Base-by-base conservation (phyloP, 305 asterid species). In the Rubia occidens region DNA sequence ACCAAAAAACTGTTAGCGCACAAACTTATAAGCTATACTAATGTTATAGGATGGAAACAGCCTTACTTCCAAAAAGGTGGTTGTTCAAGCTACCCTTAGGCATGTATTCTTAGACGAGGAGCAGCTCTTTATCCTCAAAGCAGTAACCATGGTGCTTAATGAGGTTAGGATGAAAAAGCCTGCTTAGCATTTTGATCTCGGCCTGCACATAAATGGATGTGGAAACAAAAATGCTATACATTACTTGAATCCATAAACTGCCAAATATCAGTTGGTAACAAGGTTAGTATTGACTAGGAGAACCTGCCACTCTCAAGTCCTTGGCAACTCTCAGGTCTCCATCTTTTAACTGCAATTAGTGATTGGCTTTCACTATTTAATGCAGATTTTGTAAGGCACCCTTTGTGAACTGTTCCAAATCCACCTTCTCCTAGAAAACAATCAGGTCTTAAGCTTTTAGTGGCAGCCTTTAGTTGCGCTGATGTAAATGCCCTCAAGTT, bases 271-370 rank as follows among this genome's bases (percentile, higher is more conserved):
- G n/a, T n/a, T n/a, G n/a, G 7, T 15, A 13, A 14, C 18, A 17
- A 60, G 6, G 8, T 7, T 24, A 20, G 35, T 1, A 6, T 58
- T 58, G 4, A 5, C 3, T 3, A 24, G 14, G 42, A 14, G 10
- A 9, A 60, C 64, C 64, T 18, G 42, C 95, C 96, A 90, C 72
- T 88, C 95, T 84, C 70, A 11, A 80, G 64, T 26, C 95, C 96
- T 75, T 86, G 96, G 17, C 78, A 5, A 68, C 90, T 78, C 66
- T 86, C 90, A 35, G 89, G 71, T 44, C 81, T 81, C 79, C 86
- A 67, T 80, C 84, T 86, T 82, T 90, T 90, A 47, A 90, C 88
- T 56, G 95, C 95, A 74, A 86, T 21, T 10, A 79, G 84, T 1
- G 87, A 69, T 60, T 78, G 76, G 18, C 67, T 65, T 49, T 78